These are phyloP conservation scores for Capsicum baccatum DNA, from an alignment of 257 asterid species.

Conservation along the genomic window DNA sequence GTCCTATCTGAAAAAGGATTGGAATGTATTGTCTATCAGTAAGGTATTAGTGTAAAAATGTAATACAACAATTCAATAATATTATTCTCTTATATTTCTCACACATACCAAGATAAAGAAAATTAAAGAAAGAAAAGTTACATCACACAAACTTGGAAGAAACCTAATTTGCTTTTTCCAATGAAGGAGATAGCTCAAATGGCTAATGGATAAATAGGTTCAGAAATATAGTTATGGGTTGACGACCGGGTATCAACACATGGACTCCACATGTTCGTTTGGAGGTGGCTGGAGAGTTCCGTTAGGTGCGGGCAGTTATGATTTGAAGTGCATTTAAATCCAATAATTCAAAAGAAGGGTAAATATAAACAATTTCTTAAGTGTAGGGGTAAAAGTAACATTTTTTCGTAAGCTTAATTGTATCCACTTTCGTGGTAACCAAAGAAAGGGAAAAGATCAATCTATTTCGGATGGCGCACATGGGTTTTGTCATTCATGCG, in stretches of 20 bases:
- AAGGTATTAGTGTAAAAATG: too few species aligned
- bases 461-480: neutral
- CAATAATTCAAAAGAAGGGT: neutral
- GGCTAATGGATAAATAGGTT: neutral
- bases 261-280: neutral
- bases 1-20: too few species aligned
- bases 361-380: conserved; percentile 10
- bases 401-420: neutral
- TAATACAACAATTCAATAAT: too few species aligned
- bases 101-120: neutral
- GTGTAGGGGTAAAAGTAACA: neutral
- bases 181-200: neutral
- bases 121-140: neutral
- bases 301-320: neutral
- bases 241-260: neutral
- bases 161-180: neutral
- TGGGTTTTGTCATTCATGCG: neutral
- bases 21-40: too few species aligned
- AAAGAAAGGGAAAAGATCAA: conserved; percentile 15
- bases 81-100: too few species aligned
- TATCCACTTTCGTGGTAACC: neutral
- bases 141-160: neutral
- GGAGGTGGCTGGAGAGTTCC: neutral
- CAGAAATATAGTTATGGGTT: neutral
- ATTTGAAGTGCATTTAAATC: neutral